Conservation (phyloP, 78 protist species). For the slime mould (Dictyostelium discoideum) region DNA sequence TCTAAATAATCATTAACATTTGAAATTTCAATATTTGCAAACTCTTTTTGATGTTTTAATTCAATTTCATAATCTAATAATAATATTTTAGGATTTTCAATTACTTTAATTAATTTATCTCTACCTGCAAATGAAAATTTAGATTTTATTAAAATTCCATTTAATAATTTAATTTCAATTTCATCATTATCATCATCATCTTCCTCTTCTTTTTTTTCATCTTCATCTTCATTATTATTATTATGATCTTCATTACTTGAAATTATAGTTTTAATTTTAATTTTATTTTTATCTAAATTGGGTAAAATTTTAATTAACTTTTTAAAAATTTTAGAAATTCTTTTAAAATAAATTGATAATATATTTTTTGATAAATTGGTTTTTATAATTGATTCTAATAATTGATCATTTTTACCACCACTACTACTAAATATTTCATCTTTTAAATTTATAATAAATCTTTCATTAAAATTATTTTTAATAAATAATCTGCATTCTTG, state of each 20-base stretch:
- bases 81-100: conserved; percentile 30
- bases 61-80: conserved; percentile 39
- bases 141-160: conserved; percentile 23
- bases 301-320: not conserved
- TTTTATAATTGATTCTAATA: conserved; percentile 23
- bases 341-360: not conserved
- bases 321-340: not conserved
- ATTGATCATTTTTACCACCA: not conserved
- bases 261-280: not conserved
- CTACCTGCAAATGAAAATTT: conserved; percentile 58
- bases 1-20: not conserved
- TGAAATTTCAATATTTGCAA: conserved; percentile 13
- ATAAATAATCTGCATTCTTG: not conserved
- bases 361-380: conserved; percentile 45
- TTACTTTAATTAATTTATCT: not conserved
- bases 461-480: not conserved
- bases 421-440: not conserved
- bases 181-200: not conserved
- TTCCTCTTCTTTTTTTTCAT: not conserved
- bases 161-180: not conserved
- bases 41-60: conserved; percentile 44
- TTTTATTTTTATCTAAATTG: not conserved
- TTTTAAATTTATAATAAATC: not conserved
- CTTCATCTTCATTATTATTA: not conserved
- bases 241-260: not conserved